Base-by-base conservation (phyloP, 179 eudicot genomes). In the Amaranthus tricolor region DNA sequence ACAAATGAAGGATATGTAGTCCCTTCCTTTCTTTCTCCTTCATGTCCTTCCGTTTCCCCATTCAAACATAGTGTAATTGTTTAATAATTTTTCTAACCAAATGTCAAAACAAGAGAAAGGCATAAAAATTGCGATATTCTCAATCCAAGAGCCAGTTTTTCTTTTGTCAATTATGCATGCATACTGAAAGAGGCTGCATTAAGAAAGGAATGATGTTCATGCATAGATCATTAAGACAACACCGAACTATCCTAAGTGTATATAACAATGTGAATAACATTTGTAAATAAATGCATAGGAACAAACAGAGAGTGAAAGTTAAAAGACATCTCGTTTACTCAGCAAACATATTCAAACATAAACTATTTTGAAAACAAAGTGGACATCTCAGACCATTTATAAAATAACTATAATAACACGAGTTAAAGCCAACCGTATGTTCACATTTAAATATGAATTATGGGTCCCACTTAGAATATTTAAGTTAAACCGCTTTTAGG, bases 151-250 rank as follows among this genome's bases (percentile, higher is more conserved):
- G 98, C 99, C 91, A 89, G 83, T 83, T 90, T 93, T 66, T 82
- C 60, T 71, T 75, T 83, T 91, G 96, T 70, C 93, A 80, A 78
- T 91, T 86, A 89, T 93, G 91, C 99, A 89, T 93, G 91, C 98
- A 95, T 49, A 86, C 77, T 21, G 94, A 96, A 67, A 95, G 98
- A 53, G 99, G 96, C 99, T 95, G 89, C 85, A 87, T 45, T 56
- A 24, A 72, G 75, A 77, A 52, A 61, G 62, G 50, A 19, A 72
- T 74, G 31, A 63, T 12, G 9, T 16, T 6, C 44, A 31, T 62
- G 66, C 76, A 78, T 56, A 95, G 84, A 74, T 90, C 93, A 71
- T 74, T 54, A 14, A 90, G 80, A 56, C 85, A 81, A 83, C 90
- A 84, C 52, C 82, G 87, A 74, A 92, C 86, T 69, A 95, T 87